Evolutionary conservation across 2,329 filamentous ascomycete genomes (phyloP).

Genomic region (Neonectria neomacrospora): DNA sequence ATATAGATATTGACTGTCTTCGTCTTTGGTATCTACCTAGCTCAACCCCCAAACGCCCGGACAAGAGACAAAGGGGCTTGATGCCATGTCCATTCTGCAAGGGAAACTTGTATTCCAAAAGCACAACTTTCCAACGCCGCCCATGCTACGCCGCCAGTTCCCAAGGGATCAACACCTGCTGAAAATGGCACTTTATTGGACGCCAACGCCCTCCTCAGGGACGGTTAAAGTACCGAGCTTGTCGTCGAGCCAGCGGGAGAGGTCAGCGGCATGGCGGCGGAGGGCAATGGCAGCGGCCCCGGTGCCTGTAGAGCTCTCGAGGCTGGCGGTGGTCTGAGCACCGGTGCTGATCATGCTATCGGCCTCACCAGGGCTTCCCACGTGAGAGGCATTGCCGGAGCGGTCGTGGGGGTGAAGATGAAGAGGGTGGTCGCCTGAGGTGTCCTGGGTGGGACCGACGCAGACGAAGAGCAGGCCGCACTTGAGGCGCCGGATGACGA

Average conservation of each 20-base stretch:
- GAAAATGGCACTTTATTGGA: constrained; percentile 36
- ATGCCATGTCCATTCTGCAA: constrained; percentile 18
- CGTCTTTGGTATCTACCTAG: constrained; percentile 40
- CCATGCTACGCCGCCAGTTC: constrained; percentile 31
- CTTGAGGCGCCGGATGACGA: constrained; percentile 67
- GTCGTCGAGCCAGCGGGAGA: constrained; percentile 70
- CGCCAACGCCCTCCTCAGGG: constrained; percentile 62
- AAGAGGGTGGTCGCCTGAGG: constrained; percentile 29
- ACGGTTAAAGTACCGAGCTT: constrained; percentile 65
- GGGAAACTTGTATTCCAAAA: constrained; percentile 28
- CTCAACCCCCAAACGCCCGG: constrained; percentile 38
- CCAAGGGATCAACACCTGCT: constrained; percentile 15
- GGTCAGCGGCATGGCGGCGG: constrained; percentile 67
- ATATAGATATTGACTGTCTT: constrained; percentile 29
- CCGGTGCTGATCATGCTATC: constrained; percentile 60
- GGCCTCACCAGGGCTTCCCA: constrained; percentile 55
- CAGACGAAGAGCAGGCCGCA: constrained; percentile 72
- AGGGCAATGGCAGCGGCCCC: constrained; percentile 62
- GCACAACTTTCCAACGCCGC: constrained; percentile 37
- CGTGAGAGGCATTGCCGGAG: constrained; percentile 49
- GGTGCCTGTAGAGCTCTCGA: constrained; percentile 52
- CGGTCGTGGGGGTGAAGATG: constrained; percentile 35
- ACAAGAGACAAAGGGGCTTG: constrained; percentile 20
- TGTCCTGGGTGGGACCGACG: constrained; percentile 58
- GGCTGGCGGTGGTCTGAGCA: constrained; percentile 57